phyloP scores from a whole-genome alignment of 441 rosid species.

The Brassica balearica region DNA sequence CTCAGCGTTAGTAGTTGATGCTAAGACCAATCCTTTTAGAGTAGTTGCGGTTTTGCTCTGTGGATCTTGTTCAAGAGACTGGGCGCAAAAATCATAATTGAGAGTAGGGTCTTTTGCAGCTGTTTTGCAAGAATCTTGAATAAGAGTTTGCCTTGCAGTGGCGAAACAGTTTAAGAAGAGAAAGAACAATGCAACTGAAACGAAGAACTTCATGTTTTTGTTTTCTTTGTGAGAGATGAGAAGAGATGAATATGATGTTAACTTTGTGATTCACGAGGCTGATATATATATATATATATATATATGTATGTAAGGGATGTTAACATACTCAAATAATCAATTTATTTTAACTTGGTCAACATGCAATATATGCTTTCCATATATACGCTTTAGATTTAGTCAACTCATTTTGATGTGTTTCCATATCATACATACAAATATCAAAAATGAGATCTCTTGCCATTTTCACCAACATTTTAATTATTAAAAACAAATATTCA shows the following conservation, averaged over 20 bases:
- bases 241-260: neutral
- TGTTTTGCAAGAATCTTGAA: constrained; percentile 1
- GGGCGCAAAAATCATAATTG: neutral
- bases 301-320: neutral
- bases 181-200: neutral
- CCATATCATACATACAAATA: no score
- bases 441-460: no score
- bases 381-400: neutral
- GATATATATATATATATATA: neutral
- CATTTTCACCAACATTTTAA: no score
- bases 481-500: no score
- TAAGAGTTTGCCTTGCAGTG: neutral
- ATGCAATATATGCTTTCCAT: neutral
- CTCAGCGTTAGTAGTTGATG: neutral
- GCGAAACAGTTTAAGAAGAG: neutral
- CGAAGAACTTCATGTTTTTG: neutral
- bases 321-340: no score
- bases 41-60: neutral
- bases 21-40: neutral
- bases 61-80: neutral
- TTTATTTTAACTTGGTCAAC: neutral
- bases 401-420: neutral
- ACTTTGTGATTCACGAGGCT: neutral
- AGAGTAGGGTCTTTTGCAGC: neutral
- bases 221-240: neutral